These are phyloP conservation scores for Blastobotrys arbuscula DNA, from an alignment of 1,139 yeast species.

Conservation along the genomic window DNA sequence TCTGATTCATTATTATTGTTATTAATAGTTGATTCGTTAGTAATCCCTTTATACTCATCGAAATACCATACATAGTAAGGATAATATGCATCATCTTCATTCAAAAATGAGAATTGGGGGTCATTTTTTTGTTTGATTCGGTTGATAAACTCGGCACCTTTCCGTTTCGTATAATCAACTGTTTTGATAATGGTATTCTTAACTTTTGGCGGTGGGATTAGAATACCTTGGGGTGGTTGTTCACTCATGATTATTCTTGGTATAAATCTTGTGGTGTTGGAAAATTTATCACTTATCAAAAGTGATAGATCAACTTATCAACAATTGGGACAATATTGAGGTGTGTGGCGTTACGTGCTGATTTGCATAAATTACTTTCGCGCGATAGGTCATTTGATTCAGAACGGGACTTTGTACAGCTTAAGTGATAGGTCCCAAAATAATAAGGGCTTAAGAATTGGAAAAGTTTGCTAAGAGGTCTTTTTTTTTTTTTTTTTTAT, in stretches of 20 bases:
- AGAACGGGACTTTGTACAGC: too few species aligned
- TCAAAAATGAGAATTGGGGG: slow-evolving; percentile 59
- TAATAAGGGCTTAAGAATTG: too few species aligned
- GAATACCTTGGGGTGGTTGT: slow-evolving; percentile 41
- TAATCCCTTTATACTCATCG: slow-evolving; percentile 24
- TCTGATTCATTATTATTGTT: neutral
- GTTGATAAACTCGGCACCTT: slow-evolving; percentile 45
- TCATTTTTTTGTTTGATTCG: slow-evolving; percentile 46
- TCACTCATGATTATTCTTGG: neutral
- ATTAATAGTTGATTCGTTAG: slow-evolving; percentile 6
- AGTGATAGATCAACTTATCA: too few species aligned
- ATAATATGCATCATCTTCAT: slow-evolving; percentile 49
- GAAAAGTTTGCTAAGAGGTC: too few species aligned
- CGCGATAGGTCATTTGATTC: too few species aligned
- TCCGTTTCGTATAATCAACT: neutral
- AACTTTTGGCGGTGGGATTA: slow-evolving; percentile 54
- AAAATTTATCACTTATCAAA: too few species aligned
- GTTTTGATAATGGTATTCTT: slow-evolving; percentile 49
- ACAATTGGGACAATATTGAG: too few species aligned
- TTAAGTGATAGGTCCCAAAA: too few species aligned
- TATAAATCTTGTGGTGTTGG: neutral
- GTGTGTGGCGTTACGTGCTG: too few species aligned
- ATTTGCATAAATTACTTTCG: too few species aligned
- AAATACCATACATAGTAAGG: slow-evolving; percentile 48
- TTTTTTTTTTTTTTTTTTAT: too few species aligned